Conservation (phyloP, 371 early-diverging fungal genomes). For the Blakeslea trispora region DNA sequence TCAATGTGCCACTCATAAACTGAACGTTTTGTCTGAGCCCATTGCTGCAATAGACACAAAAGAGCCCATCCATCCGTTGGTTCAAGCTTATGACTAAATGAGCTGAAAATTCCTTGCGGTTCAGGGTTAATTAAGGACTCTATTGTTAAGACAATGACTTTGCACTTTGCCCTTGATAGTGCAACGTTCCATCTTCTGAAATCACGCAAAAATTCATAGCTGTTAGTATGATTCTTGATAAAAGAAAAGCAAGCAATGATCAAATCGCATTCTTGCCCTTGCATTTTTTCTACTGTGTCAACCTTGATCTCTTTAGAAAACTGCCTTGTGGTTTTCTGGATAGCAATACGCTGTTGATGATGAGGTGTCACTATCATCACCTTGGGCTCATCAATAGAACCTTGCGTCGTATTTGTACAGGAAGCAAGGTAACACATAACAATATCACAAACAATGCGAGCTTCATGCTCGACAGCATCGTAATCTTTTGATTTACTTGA, state of each 20-base stretch:
- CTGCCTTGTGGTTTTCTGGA: conserved; percentile 26
- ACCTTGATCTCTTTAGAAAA: neutral
- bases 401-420: conserved; percentile 7
- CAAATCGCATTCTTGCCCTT: conserved; percentile 61
- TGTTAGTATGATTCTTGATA: conserved; percentile 23
- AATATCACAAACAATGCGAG: conserved; percentile 39
- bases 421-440: conserved; percentile 37
- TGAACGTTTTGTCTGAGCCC: conserved; percentile 27
- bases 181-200: conserved; percentile 63
- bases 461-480: conserved; percentile 37
- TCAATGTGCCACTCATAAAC: conserved; percentile 23
- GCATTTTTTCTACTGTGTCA: conserved; percentile 52
- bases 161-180: conserved; percentile 55
- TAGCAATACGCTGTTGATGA: conserved; percentile 53
- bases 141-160: conserved; percentile 54
- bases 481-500: conserved; percentile 9
- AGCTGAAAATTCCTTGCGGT: conserved; percentile 17
- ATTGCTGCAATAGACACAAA: conserved; percentile 31
- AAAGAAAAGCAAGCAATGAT: conserved; percentile 58
- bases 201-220: conserved; percentile 46
- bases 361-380: conserved; percentile 55
- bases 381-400: conserved; percentile 12
- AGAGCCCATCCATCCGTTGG: conserved; percentile 41
- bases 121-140: conserved; percentile 38
- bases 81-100: conserved; percentile 20